phyloP scores from a whole-genome alignment of 2,329 filamentous ascomycete genomes.

The Epichloe sylvatica region DNA sequence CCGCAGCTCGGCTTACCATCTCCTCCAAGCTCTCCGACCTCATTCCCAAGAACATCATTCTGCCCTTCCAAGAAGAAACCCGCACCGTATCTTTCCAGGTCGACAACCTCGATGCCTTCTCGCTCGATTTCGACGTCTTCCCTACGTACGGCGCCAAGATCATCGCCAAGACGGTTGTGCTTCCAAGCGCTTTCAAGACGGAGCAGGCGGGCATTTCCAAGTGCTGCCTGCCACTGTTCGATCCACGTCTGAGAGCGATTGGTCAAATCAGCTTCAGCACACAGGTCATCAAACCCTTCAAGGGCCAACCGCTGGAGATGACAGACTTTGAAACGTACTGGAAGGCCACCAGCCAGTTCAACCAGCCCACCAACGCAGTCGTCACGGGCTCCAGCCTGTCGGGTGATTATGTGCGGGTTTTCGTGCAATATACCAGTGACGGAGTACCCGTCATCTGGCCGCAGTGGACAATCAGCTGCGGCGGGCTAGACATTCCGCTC shows the following conservation, averaged over 20 bases:
- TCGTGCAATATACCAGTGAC: slow-evolving; percentile 83
- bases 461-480: slow-evolving; percentile 62
- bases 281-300: slow-evolving; percentile 93
- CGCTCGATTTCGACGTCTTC: slow-evolving; percentile 94
- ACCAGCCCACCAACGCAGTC: slow-evolving; percentile 65
- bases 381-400: slow-evolving; percentile 91
- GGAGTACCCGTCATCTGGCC: slow-evolving; percentile 79
- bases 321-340: slow-evolving; percentile 98
- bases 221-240: slow-evolving; percentile 81
- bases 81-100: slow-evolving; percentile 91
- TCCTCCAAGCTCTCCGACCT: slow-evolving; percentile 93
- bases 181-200: slow-evolving; percentile 73
- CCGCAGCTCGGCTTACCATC: slow-evolving; percentile 84
- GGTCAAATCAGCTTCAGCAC: slow-evolving; percentile 89
- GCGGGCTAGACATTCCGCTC: slow-evolving; percentile 68
- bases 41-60: slow-evolving; percentile 87
- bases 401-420: slow-evolving; percentile 86
- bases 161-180: slow-evolving; percentile 86
- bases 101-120: slow-evolving; percentile 82
- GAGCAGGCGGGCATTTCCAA: slow-evolving; percentile 53
- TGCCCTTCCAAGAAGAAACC: slow-evolving; percentile 93
- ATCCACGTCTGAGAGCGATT: slow-evolving; percentile 79
- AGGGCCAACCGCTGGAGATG: slow-evolving; percentile 83
- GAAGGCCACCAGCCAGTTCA: slow-evolving; percentile 92
- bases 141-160: slow-evolving; percentile 95